These are phyloP conservation scores for Marsdenia floribunda DNA, from an alignment of 257 asterid species.

Conservation along the genomic window DNA sequence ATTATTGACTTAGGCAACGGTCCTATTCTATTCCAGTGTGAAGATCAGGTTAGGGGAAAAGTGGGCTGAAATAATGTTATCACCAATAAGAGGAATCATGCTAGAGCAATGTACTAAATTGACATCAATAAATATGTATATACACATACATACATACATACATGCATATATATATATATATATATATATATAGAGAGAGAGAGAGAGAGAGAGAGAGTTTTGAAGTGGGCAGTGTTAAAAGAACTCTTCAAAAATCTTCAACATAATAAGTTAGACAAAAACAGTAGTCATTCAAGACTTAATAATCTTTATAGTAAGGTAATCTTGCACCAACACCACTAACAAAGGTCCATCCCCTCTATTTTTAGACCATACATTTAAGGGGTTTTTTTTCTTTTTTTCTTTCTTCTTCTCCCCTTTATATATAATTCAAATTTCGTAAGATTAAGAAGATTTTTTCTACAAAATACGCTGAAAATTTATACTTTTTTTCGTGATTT, in stretches of 20 bases:
- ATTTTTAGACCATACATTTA: not conserved
- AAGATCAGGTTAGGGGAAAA: not conserved
- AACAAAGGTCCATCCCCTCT: not conserved
- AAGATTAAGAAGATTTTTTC: not conserved
- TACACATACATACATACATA: too few relatives aligned
- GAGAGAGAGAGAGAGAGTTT: not conserved
- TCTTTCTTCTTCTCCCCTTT: too few relatives aligned
- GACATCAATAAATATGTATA: constrained; percentile 7
- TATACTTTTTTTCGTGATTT: too few relatives aligned
- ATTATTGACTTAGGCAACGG: constrained; percentile 3
- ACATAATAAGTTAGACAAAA: not conserved
- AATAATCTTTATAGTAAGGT: not conserved
- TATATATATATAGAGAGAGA: too few relatives aligned
- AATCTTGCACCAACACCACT: not conserved
- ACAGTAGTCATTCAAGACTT: not conserved
- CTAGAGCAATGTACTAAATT: constrained; percentile 2
- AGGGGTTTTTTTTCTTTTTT: not conserved
- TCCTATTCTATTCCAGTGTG: not conserved
- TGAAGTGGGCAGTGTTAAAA: constrained; percentile 7
- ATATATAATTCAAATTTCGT: not conserved
- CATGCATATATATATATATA: too few relatives aligned
- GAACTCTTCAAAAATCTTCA: not conserved
- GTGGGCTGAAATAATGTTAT: not conserved
- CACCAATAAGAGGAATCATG: constrained; percentile 13
- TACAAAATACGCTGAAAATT: not conserved